These are phyloP conservation scores for Cerrena zonata DNA, from an alignment of 1,284 basidiomycete genomes.

Conservation along the genomic window DNA sequence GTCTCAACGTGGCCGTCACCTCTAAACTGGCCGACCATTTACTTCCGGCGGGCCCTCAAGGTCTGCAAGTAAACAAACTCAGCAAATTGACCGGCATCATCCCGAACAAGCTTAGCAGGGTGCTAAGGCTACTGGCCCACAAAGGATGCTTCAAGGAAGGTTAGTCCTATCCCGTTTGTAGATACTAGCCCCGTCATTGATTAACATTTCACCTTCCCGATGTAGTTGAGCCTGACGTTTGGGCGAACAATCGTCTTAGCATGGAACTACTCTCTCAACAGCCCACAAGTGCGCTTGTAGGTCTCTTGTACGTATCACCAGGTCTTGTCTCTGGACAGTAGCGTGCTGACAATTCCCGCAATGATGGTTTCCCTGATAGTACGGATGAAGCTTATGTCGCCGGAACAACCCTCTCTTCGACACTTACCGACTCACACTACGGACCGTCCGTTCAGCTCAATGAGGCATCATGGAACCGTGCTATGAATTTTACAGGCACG, in stretches of 20 bases:
- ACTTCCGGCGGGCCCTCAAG: conserved; percentile 20
- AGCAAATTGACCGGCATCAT: conserved; percentile 24
- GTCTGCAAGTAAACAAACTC: conserved; percentile 29
- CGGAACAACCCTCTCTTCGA: not conserved
- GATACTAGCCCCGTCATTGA: conserved; percentile 1
- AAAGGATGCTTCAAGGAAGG: conserved; percentile 36
- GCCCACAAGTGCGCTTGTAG: not conserved
- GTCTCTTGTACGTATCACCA: conserved; percentile 6
- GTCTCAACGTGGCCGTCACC: conserved; percentile 15
- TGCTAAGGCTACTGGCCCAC: conserved; percentile 32
- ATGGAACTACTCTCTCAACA: conserved; percentile 10
- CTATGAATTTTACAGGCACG: not conserved
- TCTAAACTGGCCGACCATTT: conserved; percentile 30
- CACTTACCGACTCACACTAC: not conserved
- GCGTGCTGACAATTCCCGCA: too few relatives aligned
- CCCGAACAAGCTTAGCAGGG: conserved; percentile 27
- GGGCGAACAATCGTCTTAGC: conserved; percentile 23
- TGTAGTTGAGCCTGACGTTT: conserved; percentile 10
- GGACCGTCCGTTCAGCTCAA: not conserved
- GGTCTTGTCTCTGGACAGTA: not conserved
- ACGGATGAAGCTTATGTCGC: conserved; percentile 9
- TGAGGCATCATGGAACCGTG: not conserved
- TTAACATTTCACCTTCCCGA: conserved; percentile 7
- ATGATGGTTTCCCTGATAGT: too few relatives aligned
- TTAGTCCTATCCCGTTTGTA: conserved; percentile 10